Evolutionary conservation across 2,329 filamentous ascomycete genomes (phyloP).

Genomic region (Monosporascus cannonballus): DNA sequence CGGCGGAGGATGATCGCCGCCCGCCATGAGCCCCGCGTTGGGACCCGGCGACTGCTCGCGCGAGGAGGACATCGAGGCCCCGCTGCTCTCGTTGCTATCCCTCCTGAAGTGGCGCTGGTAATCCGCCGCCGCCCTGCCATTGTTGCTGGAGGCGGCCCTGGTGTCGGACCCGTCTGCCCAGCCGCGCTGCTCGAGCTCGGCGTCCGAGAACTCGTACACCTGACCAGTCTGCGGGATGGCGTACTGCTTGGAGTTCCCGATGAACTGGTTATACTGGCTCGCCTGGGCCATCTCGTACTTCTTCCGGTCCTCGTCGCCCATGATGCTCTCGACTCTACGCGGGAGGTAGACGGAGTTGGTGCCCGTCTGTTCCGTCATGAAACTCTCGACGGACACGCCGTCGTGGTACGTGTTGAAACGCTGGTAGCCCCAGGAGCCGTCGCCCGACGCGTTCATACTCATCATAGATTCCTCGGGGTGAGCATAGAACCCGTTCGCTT

Average conservation of each 20-base stretch:
- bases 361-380: conserved; percentile 50
- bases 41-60: conserved; percentile 11
- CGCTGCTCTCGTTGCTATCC: conserved; percentile 16
- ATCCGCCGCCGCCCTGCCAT: conserved; percentile 2
- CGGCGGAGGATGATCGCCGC: conserved; percentile 7
- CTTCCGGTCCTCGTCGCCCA: conserved; percentile 69
- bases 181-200: conserved; percentile 33
- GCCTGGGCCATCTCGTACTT: conserved; percentile 68
- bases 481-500: conserved; percentile 63
- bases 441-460: conserved; percentile 39
- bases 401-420: conserved; percentile 4
- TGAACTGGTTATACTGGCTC: conserved; percentile 35
- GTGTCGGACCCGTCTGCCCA: conserved; percentile 33
- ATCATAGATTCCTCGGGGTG: conserved; percentile 63
- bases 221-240: conserved; percentile 35
- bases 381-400: conserved; percentile 42
- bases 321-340: conserved; percentile 65
- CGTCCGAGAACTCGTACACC: conserved; percentile 44
- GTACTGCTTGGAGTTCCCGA: conserved; percentile 25
- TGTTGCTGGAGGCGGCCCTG: conserved; percentile 17
- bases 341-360: conserved; percentile 60
- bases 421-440: conserved; percentile 5
- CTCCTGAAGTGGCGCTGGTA: conserved; percentile 15
- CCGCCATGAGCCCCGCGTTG: conserved; percentile 5
- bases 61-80: conserved; percentile 6